These are phyloP conservation scores for Verticillium zaregamsianum DNA, from an alignment of 2,329 filamentous ascomycete genomes.

Conservation along the genomic window DNA sequence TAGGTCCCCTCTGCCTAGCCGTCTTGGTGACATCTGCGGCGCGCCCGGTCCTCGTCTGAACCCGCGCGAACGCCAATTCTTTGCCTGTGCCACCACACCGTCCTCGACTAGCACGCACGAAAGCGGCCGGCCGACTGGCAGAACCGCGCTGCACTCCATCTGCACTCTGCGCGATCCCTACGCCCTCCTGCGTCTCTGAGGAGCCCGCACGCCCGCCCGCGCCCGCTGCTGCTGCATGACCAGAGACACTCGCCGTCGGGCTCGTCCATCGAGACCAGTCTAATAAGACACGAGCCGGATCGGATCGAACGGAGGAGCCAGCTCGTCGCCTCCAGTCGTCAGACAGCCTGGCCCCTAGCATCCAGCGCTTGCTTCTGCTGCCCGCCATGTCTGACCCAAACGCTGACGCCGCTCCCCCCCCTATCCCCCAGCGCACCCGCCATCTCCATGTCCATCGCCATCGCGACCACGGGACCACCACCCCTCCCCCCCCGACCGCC, in stretches of 20 bases:
- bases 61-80: not conserved
- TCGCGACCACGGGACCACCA: slow-evolving; percentile 5
- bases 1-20: not conserved
- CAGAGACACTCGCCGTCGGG: not conserved
- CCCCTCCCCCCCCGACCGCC: not conserved
- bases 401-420: slow-evolving; percentile 8
- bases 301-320: not conserved
- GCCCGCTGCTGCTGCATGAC: not conserved
- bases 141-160: not conserved
- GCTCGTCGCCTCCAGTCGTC: too few species aligned
- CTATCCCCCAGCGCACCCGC: slow-evolving; percentile 14
- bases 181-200: not conserved
- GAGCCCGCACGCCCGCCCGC: not conserved
- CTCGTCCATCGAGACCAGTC: not conserved
- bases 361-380: not conserved
- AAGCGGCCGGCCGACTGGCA: not conserved
- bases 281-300: not conserved
- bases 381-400: not conserved
- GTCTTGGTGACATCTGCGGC: not conserved
- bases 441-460: slow-evolving; percentile 8
- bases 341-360: not conserved
- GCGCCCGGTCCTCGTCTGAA: not conserved
- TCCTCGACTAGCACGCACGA: not conserved
- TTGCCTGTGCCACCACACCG: not conserved
- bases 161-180: not conserved